Evolutionary conservation across 768 basidiomycete species (phyloP).

Genomic region (Lactarius sp.): DNA sequence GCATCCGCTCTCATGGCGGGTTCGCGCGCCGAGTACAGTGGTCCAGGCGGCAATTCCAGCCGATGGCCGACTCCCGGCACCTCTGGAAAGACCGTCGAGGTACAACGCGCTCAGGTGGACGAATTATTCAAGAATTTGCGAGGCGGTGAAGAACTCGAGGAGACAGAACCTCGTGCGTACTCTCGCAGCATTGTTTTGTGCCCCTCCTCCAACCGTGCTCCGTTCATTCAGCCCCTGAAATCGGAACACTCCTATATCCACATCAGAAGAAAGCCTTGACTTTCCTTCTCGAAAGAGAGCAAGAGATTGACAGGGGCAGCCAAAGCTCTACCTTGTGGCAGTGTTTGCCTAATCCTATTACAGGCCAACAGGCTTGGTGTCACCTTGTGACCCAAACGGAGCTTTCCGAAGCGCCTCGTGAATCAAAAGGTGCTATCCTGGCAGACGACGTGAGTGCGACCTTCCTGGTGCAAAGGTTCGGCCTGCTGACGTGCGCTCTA

Average conservation of each 20-base stretch:
- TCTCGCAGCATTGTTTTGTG: conserved; percentile 20
- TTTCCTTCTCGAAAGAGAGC: conserved; percentile 86
- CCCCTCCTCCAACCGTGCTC: conserved; percentile 23
- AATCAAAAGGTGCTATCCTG: conserved; percentile 84
- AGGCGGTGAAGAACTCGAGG: conserved; percentile 78
- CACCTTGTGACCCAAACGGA: conserved; percentile 84
- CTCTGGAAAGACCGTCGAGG: conserved; percentile 76
- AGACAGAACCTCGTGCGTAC: conserved; percentile 81
- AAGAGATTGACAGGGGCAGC: conserved; percentile 59
- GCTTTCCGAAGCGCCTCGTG: conserved; percentile 55
- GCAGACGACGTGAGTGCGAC: conserved; percentile 84
- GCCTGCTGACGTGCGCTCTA: conserved; percentile 3
- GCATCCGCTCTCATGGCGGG: conserved; percentile 39
- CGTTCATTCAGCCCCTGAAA: conserved; percentile 47
- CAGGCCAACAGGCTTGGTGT: conserved; percentile 56
- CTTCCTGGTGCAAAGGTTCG: background rate
- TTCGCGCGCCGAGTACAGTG: conserved; percentile 39
- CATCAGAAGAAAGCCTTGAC: conserved; percentile 98
- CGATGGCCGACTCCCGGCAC: conserved; percentile 57
- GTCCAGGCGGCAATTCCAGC: conserved; percentile 36
- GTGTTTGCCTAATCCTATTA: conserved; percentile 44
- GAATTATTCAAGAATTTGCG: conserved; percentile 87
- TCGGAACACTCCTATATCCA: conserved; percentile 87
- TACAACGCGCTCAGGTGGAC: conserved; percentile 90
- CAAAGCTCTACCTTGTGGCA: conserved; percentile 73